phyloP scores from a whole-genome alignment of 768 basidiomycete species.

The Auriscalpium microsporum region DNA sequence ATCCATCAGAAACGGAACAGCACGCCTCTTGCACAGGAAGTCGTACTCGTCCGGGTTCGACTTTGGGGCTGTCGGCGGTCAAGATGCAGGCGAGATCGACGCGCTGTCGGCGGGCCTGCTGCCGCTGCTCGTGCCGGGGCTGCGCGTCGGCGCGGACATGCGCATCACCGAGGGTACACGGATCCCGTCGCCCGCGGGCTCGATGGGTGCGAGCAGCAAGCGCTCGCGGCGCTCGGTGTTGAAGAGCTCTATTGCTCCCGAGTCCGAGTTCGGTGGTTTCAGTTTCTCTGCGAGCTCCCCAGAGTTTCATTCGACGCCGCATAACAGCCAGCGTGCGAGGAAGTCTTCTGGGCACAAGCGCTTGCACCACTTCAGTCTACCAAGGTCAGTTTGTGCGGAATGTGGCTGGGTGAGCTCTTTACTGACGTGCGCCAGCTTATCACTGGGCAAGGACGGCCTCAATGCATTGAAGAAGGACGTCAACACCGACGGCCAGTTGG shows the following conservation, averaged over 20 bases:
- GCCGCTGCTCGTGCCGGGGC: constrained; percentile 58
- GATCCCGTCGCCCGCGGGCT: constrained; percentile 7
- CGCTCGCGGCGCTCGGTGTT: neutral
- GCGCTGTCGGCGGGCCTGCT: constrained; percentile 61
- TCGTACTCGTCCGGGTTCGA: constrained; percentile 45
- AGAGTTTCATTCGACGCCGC: constrained; percentile 56
- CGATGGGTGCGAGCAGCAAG: constrained; percentile 1
- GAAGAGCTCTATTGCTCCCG: neutral
- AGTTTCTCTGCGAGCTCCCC: constrained; percentile 40
- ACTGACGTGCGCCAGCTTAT: constrained; percentile 35
- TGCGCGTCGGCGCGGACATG: constrained; percentile 49
- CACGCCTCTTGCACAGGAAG: constrained; percentile 51
- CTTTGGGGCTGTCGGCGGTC: constrained; percentile 45
- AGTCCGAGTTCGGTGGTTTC: constrained; percentile 23
- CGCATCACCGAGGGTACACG: constrained; percentile 33
- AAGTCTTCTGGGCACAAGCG: constrained; percentile 49
- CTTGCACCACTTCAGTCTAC: constrained; percentile 52
- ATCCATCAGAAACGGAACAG: constrained; percentile 37
- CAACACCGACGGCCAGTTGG: constrained; percentile 38
- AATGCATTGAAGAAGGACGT: constrained; percentile 48
- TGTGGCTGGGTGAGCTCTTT: neutral
- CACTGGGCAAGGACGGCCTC: constrained; percentile 52
- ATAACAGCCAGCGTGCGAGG: constrained; percentile 22
- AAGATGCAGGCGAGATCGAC: constrained; percentile 55
- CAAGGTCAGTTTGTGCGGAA: constrained; percentile 38